phyloP scores from a whole-genome alignment of 1,284 basidiomycete species.

The Ganoderma leucocontextum region DNA sequence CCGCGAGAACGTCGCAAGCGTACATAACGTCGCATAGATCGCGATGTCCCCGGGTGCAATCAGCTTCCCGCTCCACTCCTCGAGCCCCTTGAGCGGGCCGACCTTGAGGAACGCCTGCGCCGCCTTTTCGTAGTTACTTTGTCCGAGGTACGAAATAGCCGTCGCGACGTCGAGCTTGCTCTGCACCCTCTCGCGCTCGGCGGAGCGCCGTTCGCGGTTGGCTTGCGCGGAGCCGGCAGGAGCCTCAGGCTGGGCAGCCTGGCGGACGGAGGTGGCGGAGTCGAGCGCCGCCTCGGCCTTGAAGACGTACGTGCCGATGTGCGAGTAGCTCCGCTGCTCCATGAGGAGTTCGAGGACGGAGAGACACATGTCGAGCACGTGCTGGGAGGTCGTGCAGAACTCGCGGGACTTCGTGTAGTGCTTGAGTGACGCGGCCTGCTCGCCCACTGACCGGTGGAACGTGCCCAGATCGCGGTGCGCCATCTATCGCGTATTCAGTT shows the following conservation, averaged over 20 bases:
- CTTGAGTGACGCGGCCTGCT: constrained; percentile 73
- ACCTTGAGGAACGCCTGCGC: constrained; percentile 74
- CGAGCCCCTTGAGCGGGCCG: constrained; percentile 68
- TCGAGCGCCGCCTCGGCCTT: constrained; percentile 91
- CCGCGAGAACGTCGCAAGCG: constrained; percentile 78
- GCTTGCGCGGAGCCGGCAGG: constrained; percentile 42
- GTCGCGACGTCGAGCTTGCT: constrained; percentile 83
- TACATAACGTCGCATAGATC: constrained; percentile 83
- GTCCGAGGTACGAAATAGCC: constrained; percentile 76
- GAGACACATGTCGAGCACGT: constrained; percentile 88
- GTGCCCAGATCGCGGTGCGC: constrained; percentile 86
- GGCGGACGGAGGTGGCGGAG: constrained; percentile 47
- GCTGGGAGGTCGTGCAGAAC: constrained; percentile 84
- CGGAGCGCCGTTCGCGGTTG: constrained; percentile 48
- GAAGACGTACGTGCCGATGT: constrained; percentile 87
- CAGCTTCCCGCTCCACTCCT: constrained; percentile 79
- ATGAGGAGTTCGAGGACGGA: constrained; percentile 85
- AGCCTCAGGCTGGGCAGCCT: constrained; percentile 30
- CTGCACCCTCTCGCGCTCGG: constrained; percentile 71
- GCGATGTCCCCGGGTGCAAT: constrained; percentile 83
- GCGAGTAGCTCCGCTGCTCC: constrained; percentile 84
- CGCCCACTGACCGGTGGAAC: constrained; percentile 75
- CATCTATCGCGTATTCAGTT: constrained; percentile 52
- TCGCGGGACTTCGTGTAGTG: constrained; percentile 88
- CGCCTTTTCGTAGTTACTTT: constrained; percentile 79